A percentile compares a stretch with the other conserved stretches of the same genome.
phyloP scores from a whole-genome alignment of 192 early-diverging fungal genomes.

The Diversispora epigaea region DNA sequence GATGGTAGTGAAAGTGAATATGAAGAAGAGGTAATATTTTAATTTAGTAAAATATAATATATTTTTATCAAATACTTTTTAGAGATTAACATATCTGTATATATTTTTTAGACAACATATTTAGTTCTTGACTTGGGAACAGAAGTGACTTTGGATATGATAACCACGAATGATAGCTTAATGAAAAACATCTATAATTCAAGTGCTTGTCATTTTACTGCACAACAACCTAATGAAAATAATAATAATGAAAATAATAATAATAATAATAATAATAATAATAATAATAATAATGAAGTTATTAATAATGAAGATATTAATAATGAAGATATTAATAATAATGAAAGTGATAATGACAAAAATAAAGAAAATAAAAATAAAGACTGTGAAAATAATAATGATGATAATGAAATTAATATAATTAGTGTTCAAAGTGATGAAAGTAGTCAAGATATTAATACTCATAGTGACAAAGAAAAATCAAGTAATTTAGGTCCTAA shows the following conservation, averaged over 20 bases:
- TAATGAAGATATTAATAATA: too few relatives aligned
- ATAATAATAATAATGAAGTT: background rate
- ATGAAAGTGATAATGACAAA: too few relatives aligned
- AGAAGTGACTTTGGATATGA: constrained; percentile 14
- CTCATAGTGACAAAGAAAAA: background rate
- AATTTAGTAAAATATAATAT: background rate
- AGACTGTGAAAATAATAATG: too few relatives aligned
- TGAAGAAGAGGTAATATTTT: background rate
- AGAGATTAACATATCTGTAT: background rate
- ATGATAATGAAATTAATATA: too few relatives aligned
- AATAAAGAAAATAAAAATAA: too few relatives aligned
- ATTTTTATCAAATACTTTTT: background rate
- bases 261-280: background rate
- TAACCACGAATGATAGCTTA: background rate
- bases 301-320: background rate
- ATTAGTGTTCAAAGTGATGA: background rate
- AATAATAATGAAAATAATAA: background rate
- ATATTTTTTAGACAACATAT: background rate
- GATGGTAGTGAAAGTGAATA: background rate
- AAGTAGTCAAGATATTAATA: background rate
- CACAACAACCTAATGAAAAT: background rate
- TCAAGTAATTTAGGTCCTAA: too few relatives aligned
- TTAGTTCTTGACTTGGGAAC: constrained; percentile 9
- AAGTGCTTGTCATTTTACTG: background rate
- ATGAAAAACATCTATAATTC: constrained; percentile 4